A percentile compares a stretch with the other conserved stretches of the same genome.
Conservation (phyloP, 352 stramenopile species). For the Phytopythium helicoides region DNA sequence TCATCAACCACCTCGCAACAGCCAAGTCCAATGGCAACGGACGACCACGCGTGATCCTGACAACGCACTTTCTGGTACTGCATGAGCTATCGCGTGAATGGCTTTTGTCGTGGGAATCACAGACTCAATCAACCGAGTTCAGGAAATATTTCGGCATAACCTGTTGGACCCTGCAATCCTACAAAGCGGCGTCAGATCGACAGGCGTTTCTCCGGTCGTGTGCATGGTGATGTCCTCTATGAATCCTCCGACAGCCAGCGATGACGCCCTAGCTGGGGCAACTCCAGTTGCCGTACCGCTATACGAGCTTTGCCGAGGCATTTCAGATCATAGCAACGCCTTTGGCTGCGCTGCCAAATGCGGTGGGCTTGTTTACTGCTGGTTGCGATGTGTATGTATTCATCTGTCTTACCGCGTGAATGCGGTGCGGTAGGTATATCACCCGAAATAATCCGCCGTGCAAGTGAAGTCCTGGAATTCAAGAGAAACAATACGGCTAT, state of each 20-base stretch:
- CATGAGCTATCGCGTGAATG: too few species aligned
- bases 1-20: constrained; percentile 60
- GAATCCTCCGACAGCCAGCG: constrained; percentile 11
- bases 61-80: constrained; percentile 76
- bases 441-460: constrained; percentile 34
- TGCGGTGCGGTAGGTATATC: constrained; percentile 64
- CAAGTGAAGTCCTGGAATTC: constrained; percentile 41
- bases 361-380: constrained; percentile 28
- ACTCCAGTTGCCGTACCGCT: constrained; percentile 35
- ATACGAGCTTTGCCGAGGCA: constrained; percentile 57
- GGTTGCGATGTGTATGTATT: neutral
- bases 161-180: constrained; percentile 27
- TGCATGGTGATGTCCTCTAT: constrained; percentile 63
- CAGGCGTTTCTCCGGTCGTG: constrained; percentile 16
- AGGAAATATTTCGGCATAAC: constrained; percentile 65
- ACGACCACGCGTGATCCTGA: constrained; percentile 66
- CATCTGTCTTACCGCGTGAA: too few species aligned
- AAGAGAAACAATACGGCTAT: constrained; percentile 25
- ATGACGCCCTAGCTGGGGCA: constrained; percentile 13
- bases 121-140: too few species aligned
- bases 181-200: neutral
- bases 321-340: constrained; percentile 71
- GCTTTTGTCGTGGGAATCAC: too few species aligned
- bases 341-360: constrained; percentile 63
- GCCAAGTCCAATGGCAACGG: constrained; percentile 13